Base-by-base conservation (phyloP, 2,329 filamentous ascomycete species). In the Penicillium sp. region DNA sequence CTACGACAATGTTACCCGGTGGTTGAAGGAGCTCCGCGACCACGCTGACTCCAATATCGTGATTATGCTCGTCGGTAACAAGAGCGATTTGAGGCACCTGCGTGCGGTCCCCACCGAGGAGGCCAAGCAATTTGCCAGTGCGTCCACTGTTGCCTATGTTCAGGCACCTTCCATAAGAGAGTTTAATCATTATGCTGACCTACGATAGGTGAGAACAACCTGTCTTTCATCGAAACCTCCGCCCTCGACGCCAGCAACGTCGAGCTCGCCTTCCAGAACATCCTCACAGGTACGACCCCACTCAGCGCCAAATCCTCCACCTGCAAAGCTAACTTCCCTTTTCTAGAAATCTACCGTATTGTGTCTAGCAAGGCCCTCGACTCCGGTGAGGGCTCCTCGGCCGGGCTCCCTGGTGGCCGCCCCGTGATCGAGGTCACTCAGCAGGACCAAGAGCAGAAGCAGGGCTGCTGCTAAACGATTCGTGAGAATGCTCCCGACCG, bases 41-140 rank as follows among this genome's bases (percentile, higher is more conserved):
- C 92, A 99, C 78, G 94, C 94, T 68, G 94, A 99, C 76, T 92
- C 92, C 70, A 97, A 97, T 81, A 97, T 97, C 70, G 92, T 99
- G 70, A 99, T 99, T 75, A 99, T 99, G 94, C 82, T 99, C 70
- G 94, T 97, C 54, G 94, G 94, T 77, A 99, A 99, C 87, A 99
- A 99, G 89, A 97, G 92, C 78, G 94, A 99, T 96, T 89, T 97
- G 88, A 90, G 92, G 78, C 94, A 99, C 80, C 83, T 99, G 72
- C 86, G 94, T 75, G 94, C 94, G 64, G 94, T 99, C 65, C 92
- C 94, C 49, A 99, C 94, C 58, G 94, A 99, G 74, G 93, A 97
- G 78, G 94, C 93, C 68, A 99, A 97, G 81, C 84, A 90, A 61
- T 99, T 99, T 85, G 94, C 94, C 54, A 97, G 93, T 96, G 74